Base-by-base conservation (phyloP, 2,329 filamentous ascomycete species). In the Cladophialophora bantiana region DNA sequence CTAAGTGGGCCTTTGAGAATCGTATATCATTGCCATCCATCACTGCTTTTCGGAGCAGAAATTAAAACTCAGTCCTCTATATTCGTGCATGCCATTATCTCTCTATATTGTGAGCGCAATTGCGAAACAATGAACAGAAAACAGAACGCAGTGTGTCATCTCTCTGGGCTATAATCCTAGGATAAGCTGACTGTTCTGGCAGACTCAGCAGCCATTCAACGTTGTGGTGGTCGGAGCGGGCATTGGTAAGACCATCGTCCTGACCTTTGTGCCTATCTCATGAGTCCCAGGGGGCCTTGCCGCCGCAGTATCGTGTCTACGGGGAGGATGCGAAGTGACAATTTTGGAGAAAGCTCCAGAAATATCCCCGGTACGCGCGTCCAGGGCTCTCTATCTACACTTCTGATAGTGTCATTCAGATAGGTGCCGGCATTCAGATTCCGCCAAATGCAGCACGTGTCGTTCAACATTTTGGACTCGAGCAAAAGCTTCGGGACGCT, bases 361-460 rank as follows among this genome's bases (percentile, higher is more conserved):
- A 35, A 66, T 66, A 55, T 62, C 58, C 4, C 58, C 64, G 6
- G 62, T 65, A 7, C 7, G 62, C 60, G n/a, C 5, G 15, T 31
- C 12, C 18, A 7, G 7, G 26, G 15, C 18, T 7, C 20, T 40
- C 48, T 20, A 13, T 26, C 7, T 32, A 9, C 36, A 20, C 26
- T 10, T 18, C 42, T 52, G 13, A 61, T 31, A 26, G 13, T 53
- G 10, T 54, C 20, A 26, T 56, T 20, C 15, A 65, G 74, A 72
- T 74, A 60, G 75, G 75, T 32, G 75, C 74, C 32, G 76, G 75
- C 50, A 77, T 77, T 34, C 75, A 77, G 65, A 71, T 77, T 15
- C 74, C 74, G 9, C 73, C 75, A n/a, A 77, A 77, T 61, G 70
- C 73, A 12, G 71, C 73, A 15, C 70, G 70, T 3, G 73, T 77